Conservation (phyloP, 2,329 filamentous ascomycete genomes). For the Apiospora arundinis region DNA sequence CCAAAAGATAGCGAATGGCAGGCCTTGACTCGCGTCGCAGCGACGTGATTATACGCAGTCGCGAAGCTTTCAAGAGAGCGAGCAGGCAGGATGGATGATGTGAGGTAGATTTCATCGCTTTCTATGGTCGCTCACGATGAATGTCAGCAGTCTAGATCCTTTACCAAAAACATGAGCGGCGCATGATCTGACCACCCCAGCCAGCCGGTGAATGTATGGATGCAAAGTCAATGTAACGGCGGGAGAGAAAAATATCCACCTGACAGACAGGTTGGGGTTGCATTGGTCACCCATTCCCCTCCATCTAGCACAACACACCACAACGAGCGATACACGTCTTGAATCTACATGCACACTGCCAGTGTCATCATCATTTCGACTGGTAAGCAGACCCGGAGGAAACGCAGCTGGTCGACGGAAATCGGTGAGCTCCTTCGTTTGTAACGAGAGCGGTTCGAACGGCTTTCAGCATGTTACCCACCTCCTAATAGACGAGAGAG, state of each 20-base stretch:
- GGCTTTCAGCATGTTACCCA: not conserved
- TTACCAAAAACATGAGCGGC: not conserved
- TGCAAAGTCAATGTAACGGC: conserved; percentile 4
- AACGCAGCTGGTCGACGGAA: not conserved
- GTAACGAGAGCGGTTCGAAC: not conserved
- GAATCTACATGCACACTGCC: not conserved
- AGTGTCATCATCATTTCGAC: not conserved
- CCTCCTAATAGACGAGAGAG: not conserved
- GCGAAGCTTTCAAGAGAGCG: not conserved
- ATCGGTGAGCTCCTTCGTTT: not conserved
- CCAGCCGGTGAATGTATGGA: conserved; percentile 3
- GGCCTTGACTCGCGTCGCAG: not conserved
- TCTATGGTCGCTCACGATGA: not conserved
- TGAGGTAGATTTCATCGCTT: not conserved
- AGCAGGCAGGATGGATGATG: not conserved
- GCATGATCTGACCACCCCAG: not conserved
- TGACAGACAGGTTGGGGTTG: conserved; percentile 10
- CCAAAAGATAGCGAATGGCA: conserved; percentile 4
- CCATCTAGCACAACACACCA: conserved; percentile 16
- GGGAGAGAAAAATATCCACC: not conserved
- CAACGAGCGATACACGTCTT: conserved; percentile 9
- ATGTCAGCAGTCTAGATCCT: not conserved
- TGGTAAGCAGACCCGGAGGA: not conserved
- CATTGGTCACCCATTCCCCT: conserved; percentile 6
- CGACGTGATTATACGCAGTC: not conserved